Evolutionary conservation across 139 green algal genomes (phyloP).

Genomic region (Desmodesmus armatus): DNA sequence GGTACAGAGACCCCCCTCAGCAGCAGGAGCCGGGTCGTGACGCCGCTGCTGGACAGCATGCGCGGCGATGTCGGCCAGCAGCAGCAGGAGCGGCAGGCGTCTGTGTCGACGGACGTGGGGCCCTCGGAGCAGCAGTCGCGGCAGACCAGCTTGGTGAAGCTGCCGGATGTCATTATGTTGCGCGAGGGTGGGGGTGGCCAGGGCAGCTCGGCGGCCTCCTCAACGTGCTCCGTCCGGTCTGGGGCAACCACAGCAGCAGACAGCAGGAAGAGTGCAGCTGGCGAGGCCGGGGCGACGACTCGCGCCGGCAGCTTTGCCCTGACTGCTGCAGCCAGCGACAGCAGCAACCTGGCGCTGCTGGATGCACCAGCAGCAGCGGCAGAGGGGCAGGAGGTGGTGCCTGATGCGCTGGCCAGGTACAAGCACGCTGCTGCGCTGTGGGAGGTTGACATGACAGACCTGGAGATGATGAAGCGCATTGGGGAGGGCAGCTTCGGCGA

Average conservation of each 20-base stretch:
- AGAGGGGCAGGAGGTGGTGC: background rate
- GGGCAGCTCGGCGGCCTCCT: background rate
- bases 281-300: background rate
- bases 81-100: slow-evolving; percentile 29
- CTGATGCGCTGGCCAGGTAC: slow-evolving; percentile 51
- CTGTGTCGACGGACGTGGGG: no score
- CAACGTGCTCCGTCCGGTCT: background rate
- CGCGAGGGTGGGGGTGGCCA: background rate
- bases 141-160: background rate
- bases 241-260: background rate
- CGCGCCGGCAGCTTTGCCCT: background rate
- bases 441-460: slow-evolving; percentile 67
- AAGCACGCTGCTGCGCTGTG: slow-evolving; percentile 57
- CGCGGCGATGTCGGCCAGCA: background rate
- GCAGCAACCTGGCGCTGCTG: background rate
- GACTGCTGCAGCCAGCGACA: background rate
- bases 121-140: background rate
- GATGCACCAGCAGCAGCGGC: slow-evolving; percentile 26
- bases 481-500: slow-evolving; percentile 73
- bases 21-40: background rate
- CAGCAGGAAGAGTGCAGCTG: background rate
- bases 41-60: background rate
- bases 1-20: background rate
- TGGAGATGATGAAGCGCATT: slow-evolving; percentile 54
- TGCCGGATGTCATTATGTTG: background rate